Conservation (phyloP, 1,139 yeast genomes). For the Barnettozyma hawaiiensis region DNA sequence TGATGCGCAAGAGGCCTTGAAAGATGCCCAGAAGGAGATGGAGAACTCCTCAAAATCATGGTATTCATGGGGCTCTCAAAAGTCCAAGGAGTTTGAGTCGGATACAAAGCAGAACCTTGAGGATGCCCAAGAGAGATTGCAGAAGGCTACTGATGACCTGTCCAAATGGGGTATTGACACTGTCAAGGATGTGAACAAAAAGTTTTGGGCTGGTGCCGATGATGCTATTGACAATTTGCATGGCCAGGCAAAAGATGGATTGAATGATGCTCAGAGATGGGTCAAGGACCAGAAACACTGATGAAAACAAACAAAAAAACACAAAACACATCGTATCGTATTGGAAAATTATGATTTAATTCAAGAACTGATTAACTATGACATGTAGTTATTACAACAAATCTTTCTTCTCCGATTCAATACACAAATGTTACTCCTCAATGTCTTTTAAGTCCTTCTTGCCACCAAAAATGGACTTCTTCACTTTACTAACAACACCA, state of each 20-base stretch:
- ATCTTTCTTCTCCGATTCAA: too few relatives aligned
- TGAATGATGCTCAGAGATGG: constrained; percentile 27
- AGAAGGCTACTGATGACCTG: constrained; percentile 25
- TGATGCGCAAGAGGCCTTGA: constrained; percentile 26
- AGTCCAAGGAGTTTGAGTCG: constrained; percentile 29
- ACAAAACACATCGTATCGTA: not conserved
- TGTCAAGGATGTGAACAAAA: constrained; percentile 20
- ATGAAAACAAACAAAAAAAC: too few relatives aligned
- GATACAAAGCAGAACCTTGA: constrained; percentile 30
- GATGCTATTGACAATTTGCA: constrained; percentile 26
- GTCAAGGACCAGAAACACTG: constrained; percentile 24
- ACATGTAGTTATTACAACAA: not conserved
- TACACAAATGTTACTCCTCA: constrained; percentile 1
- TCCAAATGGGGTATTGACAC: constrained; percentile 21
- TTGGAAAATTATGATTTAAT: too few relatives aligned
- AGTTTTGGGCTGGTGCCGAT: constrained; percentile 29
- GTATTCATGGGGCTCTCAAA: constrained; percentile 30
- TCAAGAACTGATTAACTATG: not conserved
- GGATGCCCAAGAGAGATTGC: constrained; percentile 26
- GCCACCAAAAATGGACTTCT: constrained; percentile 32
- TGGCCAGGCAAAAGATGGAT: constrained; percentile 27
- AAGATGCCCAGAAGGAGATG: constrained; percentile 31
- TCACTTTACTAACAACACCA: constrained; percentile 37
- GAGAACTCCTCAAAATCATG: constrained; percentile 28
- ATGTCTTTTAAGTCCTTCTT: constrained; percentile 25